phyloP scores from a whole-genome alignment of 306 rosid species.

The Rosa chinensis region DNA sequence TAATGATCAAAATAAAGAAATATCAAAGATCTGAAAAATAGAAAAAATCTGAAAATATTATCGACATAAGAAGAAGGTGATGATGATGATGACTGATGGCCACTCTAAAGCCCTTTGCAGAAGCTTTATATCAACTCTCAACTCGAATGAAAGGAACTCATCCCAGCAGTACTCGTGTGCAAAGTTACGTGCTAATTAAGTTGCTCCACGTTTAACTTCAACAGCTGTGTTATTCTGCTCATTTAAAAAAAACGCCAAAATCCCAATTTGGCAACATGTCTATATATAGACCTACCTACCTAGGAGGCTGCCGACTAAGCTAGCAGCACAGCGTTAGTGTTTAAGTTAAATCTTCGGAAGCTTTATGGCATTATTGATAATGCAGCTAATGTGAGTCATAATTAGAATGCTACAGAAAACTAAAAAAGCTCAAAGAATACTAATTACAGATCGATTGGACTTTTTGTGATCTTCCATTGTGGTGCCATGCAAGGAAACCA shows the following conservation, averaged over 20 bases:
- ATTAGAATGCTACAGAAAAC: not conserved
- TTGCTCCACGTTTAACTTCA: not conserved
- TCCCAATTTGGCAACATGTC: not conserved
- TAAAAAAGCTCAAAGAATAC: not conserved
- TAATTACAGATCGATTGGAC: not conserved
- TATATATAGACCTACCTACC: not conserved
- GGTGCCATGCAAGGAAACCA: not conserved
- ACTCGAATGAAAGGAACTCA: conserved; percentile 1
- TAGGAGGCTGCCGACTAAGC: not conserved
- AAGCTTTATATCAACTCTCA: not conserved
- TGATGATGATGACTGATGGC: not conserved
- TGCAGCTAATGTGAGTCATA: not conserved
- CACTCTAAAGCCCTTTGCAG: not conserved
- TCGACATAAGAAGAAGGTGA: not conserved
- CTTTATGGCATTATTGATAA: not conserved
- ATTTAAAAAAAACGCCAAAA: not conserved
- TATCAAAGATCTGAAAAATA: not conserved
- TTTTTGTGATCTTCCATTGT: not conserved
- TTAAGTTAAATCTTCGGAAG: not conserved
- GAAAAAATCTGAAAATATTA: not conserved
- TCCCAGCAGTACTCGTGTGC: not conserved
- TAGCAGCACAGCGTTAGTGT: not conserved
- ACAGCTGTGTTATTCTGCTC: conserved; percentile 1
- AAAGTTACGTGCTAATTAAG: not conserved
- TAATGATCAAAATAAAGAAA: not conserved